Conservation (phyloP, 2,329 filamentous ascomycete genomes). For the Aspergillus candidus region DNA sequence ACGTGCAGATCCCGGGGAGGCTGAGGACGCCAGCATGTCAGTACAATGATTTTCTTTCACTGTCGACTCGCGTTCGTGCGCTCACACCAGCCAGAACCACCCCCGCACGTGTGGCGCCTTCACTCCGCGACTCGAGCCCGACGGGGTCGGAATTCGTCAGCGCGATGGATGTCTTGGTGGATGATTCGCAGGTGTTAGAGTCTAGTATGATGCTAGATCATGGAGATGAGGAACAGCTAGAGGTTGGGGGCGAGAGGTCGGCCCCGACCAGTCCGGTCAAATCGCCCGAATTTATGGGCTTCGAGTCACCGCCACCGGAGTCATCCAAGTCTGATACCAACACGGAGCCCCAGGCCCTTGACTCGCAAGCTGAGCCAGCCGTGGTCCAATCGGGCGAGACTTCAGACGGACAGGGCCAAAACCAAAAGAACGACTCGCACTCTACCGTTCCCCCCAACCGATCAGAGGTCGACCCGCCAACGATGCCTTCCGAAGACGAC, state of each 20-base stretch:
- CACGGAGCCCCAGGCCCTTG: no score
- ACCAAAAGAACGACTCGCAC: neutral
- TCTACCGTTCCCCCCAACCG: conserved; percentile 7
- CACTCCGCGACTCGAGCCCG: conserved; percentile 16
- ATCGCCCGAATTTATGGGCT: no score
- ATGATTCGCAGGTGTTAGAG: no score
- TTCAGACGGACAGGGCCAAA: no score
- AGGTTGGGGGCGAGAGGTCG: no score
- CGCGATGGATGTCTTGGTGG: no score
- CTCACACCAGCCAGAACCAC: conserved; percentile 26
- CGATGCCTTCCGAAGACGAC: conserved; percentile 5
- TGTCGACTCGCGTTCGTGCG: conserved; percentile 16
- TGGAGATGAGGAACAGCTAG: neutral
- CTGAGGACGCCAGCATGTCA: conserved; percentile 33
- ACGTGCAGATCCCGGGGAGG: conserved; percentile 20
- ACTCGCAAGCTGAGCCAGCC: neutral
- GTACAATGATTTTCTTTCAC: conserved; percentile 29
- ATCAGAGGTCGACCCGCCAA: neutral
- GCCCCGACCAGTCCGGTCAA: no score
- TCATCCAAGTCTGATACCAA: no score
- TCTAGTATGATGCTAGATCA: neutral
- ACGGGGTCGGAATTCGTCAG: neutral
- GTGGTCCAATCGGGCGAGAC: neutral
- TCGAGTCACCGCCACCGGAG: no score
- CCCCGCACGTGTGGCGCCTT: conserved; percentile 20